Conservation (phyloP, 2,329 filamentous ascomycete species). For the Mariannaea sp. region DNA sequence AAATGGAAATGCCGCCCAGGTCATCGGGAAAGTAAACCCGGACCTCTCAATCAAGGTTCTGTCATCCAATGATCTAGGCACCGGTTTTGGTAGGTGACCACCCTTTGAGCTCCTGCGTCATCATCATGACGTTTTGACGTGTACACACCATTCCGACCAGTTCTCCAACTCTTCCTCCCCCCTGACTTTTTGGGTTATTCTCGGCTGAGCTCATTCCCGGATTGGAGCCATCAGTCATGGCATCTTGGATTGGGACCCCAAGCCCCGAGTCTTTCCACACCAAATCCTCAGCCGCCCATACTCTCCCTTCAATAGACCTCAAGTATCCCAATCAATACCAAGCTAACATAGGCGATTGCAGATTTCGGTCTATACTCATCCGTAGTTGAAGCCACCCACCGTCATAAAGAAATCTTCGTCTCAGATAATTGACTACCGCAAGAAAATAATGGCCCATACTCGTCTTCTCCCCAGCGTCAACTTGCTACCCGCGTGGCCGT, state of each 20-base stretch:
- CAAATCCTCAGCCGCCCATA: no score
- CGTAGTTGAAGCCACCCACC: slow-evolving; percentile 85
- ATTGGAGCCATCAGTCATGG: no score
- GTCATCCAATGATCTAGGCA: slow-evolving; percentile 71
- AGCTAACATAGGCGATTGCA: slow-evolving; percentile 42
- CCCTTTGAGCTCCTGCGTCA: slow-evolving; percentile 28
- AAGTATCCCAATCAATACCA: no score
- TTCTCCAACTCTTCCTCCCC: not conserved
- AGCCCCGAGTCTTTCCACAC: no score
- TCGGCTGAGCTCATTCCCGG: not conserved
- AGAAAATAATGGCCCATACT: slow-evolving; percentile 36
- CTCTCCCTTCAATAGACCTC: no score
- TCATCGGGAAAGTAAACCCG: slow-evolving; percentile 79
- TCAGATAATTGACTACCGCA: slow-evolving; percentile 57
- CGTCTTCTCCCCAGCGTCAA: slow-evolving; percentile 20
- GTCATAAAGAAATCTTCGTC: slow-evolving; percentile 76
- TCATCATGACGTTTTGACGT: slow-evolving; percentile 12
- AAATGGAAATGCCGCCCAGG: slow-evolving; percentile 71
- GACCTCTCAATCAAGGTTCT: slow-evolving; percentile 75
- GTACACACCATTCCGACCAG: not conserved
- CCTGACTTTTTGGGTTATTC: not conserved
- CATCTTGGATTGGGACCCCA: no score
- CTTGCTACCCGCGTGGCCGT: slow-evolving; percentile 45
- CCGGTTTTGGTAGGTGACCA: slow-evolving; percentile 63
- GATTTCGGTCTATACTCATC: slow-evolving; percentile 77